Base-by-base conservation (phyloP, 805 yeast genomes). In the Komagataella phaffii region DNA sequence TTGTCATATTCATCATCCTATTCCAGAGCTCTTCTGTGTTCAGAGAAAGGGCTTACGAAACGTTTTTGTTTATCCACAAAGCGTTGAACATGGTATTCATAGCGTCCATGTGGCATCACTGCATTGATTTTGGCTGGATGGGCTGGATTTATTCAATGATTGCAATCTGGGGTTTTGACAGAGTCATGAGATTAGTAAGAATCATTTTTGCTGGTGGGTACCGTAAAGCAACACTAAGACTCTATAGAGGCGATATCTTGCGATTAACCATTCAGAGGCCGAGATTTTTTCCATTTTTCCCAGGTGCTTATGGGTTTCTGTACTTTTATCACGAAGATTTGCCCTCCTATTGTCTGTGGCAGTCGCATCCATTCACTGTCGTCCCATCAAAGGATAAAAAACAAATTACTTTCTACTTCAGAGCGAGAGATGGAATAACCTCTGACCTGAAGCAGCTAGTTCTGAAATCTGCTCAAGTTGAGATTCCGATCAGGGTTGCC, bases 311-410 rank as follows among this genome's bases (percentile, higher is more conserved):
- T 60, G 76, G 75, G 2, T 84, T 68, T 59, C 59, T 84, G 40
- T 77, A 80, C 63, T 77, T 82, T 59, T 53, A 78, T 51, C 64
- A 72, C 47, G 10, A 6, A 30, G 40, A 30, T 30, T 30, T 30
- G 14, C 69, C 76, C 12, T 63, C 69, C 40, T 65, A 71, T 48
- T 72, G 75, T 57, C 23, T 50, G 3, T 80, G 83, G 82, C 88
- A 83, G 63, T 77, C 85, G 1, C 89, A 84, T 62, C 90, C 90
- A 2, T 82, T 84, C 65, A 79, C 88, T 1, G 61, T 77, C 3
- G 62, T 77, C 44, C 68, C 68, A 52, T 65, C 76, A 3, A 62
- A 65, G 1, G 57, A 61, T 21, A 66, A 62, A 10, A 40, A 45
- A 17, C 59, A 63, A 30, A 54, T 77, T n/a, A 58, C 67, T 0